Conservation (phyloP, 208 protist genomes). For the Acanthamoeba healyi region DNA sequence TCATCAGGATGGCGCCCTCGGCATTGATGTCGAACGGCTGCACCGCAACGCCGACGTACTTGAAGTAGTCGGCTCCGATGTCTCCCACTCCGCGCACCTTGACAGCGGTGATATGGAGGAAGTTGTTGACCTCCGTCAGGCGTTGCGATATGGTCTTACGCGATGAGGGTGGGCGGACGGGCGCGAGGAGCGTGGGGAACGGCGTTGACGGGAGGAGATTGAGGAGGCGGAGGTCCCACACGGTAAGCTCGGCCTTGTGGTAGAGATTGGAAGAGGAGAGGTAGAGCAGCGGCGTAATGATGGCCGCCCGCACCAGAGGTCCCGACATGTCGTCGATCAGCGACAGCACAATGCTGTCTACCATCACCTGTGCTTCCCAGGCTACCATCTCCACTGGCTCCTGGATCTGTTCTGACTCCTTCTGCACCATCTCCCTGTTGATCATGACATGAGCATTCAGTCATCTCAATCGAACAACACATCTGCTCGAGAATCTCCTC, state of each 20-base stretch:
- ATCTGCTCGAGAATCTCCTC: no score
- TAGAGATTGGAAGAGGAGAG: not conserved
- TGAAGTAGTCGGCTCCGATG: conserved; percentile 33
- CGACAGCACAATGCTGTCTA: not conserved
- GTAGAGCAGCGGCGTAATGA: not conserved
- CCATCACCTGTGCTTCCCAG: not conserved
- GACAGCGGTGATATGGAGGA: not conserved
- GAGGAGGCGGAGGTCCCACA: not conserved
- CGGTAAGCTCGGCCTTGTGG: conserved; percentile 30
- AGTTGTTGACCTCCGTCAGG: not conserved
- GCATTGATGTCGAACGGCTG: not conserved
- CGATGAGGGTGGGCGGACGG: not conserved
- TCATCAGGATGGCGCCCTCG: conserved; percentile 15
- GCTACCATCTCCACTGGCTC: not conserved
- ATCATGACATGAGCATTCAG: no score
- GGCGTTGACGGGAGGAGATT: not conserved
- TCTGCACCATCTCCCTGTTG: not conserved
- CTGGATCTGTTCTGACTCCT: not conserved
- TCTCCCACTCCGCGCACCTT: not conserved
- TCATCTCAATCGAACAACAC: no score
- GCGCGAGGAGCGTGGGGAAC: conserved; percentile 8
- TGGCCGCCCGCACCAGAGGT: not conserved
- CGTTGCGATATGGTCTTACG: not conserved
- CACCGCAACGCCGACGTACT: conserved; percentile 1
- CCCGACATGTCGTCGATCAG: not conserved